Evolutionary conservation across 805 yeast species (phyloP).

Genomic region (Candida ipomoeae): DNA sequence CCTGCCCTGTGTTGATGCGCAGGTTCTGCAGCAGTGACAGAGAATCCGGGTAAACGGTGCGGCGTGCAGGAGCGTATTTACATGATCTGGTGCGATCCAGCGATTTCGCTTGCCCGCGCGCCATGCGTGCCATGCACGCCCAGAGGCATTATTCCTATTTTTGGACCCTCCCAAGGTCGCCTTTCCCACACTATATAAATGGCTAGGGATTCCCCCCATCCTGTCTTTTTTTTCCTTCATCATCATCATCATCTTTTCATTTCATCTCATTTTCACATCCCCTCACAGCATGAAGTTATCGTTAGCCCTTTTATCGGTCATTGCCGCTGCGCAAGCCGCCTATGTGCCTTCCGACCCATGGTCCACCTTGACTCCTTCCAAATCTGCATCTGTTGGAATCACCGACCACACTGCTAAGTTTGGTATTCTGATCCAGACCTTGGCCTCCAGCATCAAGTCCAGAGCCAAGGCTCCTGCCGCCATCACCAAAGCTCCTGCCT

Average conservation of each 20-base stretch:
- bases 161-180: background rate
- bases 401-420: constrained; percentile 55
- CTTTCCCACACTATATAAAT: background rate
- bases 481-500: no score
- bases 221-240: background rate
- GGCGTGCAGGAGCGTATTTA: background rate
- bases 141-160: background rate
- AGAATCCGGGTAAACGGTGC: background rate
- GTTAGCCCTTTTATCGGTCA: constrained; percentile 29
- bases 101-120: constrained; percentile 3
- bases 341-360: constrained; percentile 64
- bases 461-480: no score
- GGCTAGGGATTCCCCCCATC: background rate
- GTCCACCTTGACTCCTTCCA: constrained; percentile 69
- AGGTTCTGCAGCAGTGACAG: background rate
- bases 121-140: background rate
- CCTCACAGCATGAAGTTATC: constrained; percentile 12
- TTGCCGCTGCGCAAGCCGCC: constrained; percentile 53
- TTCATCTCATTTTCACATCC: background rate
- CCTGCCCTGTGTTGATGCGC: constrained; percentile 3
- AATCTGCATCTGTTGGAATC: constrained; percentile 49
- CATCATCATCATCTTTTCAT: background rate
- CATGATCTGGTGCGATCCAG: constrained; percentile 5
- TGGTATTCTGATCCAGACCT: constrained; percentile 65
- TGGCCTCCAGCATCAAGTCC: constrained; percentile 25